phyloP scores from a whole-genome alignment of 1,284 basidiomycete species.

The Violaceomyces palustris region DNA sequence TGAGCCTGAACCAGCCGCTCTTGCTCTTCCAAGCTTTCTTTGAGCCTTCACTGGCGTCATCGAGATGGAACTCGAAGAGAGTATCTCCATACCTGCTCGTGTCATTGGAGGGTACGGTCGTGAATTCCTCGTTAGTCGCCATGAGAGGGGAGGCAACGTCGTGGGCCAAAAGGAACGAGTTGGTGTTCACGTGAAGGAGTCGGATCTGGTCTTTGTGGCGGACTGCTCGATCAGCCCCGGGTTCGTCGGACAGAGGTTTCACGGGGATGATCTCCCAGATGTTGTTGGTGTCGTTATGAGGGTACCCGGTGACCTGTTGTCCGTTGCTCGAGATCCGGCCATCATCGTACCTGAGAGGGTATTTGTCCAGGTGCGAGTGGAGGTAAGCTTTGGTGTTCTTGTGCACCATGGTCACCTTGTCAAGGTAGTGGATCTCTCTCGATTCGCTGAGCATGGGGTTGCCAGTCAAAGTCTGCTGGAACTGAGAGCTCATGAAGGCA shows the following conservation, averaged over 20 bases:
- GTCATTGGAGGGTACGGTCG: constrained; percentile 58
- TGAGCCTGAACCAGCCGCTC: constrained; percentile 47
- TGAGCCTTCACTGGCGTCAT: constrained; percentile 1
- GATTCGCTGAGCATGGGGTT: constrained; percentile 87
- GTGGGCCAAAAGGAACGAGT: constrained; percentile 81
- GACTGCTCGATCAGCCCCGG: constrained; percentile 74
- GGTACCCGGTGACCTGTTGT: constrained; percentile 98
- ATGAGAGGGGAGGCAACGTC: constrained; percentile 95
- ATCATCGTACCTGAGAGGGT: constrained; percentile 92
- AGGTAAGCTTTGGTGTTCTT: constrained; percentile 87
- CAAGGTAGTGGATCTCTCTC: constrained; percentile 88
- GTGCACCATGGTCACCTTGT: constrained; percentile 80
- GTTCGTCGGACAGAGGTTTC: constrained; percentile 61
- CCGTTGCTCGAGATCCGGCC: constrained; percentile 92
- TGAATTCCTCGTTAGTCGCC: constrained; percentile 98
- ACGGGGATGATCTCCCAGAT: constrained; percentile 92
- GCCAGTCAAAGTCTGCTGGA: constrained; percentile 90
- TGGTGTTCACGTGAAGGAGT: constrained; percentile 78
- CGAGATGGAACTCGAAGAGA: constrained; percentile 43
- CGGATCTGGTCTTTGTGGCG: constrained; percentile 84
- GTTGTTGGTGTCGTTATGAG: constrained; percentile 88
- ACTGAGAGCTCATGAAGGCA: constrained; percentile 92
- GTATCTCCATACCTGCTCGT: constrained; percentile 53
- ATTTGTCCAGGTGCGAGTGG: constrained; percentile 84
- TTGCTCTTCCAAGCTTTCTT: constrained; percentile 26